Evolutionary conservation across 2,329 filamentous ascomycete genomes (phyloP).

Genomic region (Colletotrichum horii): DNA sequence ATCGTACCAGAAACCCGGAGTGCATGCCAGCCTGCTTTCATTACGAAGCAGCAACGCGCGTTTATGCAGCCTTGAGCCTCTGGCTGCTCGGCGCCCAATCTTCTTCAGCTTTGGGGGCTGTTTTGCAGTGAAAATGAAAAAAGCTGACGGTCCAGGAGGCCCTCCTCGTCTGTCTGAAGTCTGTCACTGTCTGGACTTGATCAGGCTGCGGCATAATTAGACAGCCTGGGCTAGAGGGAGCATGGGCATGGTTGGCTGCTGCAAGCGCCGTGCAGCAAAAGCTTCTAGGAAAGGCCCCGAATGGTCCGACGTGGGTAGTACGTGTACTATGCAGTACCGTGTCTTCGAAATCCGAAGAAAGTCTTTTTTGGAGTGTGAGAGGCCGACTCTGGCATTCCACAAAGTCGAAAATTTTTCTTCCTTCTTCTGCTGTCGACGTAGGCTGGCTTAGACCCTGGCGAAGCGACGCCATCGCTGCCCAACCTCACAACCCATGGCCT

Average conservation of each 20-base stretch:
- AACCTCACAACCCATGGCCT: slow-evolving; percentile 11
- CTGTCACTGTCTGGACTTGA: background rate
- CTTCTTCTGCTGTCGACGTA: background rate
- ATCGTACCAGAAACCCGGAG: background rate
- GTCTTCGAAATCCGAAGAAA: background rate
- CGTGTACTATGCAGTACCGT: background rate
- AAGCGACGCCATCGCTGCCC: slow-evolving; percentile 14
- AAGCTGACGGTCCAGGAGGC: background rate
- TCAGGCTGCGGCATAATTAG: background rate
- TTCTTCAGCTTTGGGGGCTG: slow-evolving; percentile 11
- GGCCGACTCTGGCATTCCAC: background rate
- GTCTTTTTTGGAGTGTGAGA: no score
- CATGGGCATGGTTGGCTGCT: slow-evolving; percentile 14
- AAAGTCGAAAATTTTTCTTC: background rate
- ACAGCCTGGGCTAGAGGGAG: background rate
- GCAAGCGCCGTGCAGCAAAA: slow-evolving; percentile 8
- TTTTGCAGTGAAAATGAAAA: background rate
- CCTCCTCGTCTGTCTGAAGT: background rate
- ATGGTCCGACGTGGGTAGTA: background rate
- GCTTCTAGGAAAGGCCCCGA: background rate
- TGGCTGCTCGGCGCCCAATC: background rate
- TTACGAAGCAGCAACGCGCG: slow-evolving; percentile 8
- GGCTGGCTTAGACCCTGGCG: slow-evolving; percentile 2
- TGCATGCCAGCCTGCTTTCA: background rate
- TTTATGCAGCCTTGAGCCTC: background rate